Conservation (phyloP, 805 yeast species). For the Ogataea methanolica region DNA sequence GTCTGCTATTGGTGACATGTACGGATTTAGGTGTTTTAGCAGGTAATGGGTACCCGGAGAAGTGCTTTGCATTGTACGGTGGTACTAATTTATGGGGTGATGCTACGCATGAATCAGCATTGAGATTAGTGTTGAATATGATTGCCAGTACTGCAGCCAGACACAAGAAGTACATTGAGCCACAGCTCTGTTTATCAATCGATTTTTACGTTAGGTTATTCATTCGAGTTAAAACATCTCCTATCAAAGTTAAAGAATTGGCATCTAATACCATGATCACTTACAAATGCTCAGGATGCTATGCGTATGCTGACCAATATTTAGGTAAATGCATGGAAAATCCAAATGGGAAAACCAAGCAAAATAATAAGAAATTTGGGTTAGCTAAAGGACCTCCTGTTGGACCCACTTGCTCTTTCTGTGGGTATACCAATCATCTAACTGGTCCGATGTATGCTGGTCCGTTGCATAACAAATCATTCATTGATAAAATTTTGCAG, state of each 20-base stretch:
- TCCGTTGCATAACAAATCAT: constrained; percentile 62
- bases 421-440: constrained; percentile 66
- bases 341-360: constrained; percentile 16
- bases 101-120: constrained; percentile 89
- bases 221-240: constrained; percentile 71
- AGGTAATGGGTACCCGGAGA: constrained; percentile 94
- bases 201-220: constrained; percentile 91
- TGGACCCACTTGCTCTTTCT: constrained; percentile 59
- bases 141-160: constrained; percentile 83
- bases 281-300: constrained; percentile 86
- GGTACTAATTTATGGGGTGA: constrained; percentile 85
- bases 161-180: constrained; percentile 83
- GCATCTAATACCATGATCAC: constrained; percentile 73
- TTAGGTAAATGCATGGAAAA: constrained; percentile 56
- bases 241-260: constrained; percentile 74
- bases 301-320: constrained; percentile 63
- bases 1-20: constrained; percentile 85
- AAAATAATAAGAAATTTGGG: constrained; percentile 42
- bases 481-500: constrained; percentile 59
- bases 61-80: constrained; percentile 91
- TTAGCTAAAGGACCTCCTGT: constrained; percentile 63
- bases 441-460: constrained; percentile 99
- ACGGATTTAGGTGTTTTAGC: constrained; percentile 96
- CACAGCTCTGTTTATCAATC: constrained; percentile 77
- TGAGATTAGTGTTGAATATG: constrained; percentile 74